Evolutionary conservation across 257 asterid genomes (phyloP), one percentile per base, ranked within the genome.

Genomic region (Solanum tarapatanum): DNA sequence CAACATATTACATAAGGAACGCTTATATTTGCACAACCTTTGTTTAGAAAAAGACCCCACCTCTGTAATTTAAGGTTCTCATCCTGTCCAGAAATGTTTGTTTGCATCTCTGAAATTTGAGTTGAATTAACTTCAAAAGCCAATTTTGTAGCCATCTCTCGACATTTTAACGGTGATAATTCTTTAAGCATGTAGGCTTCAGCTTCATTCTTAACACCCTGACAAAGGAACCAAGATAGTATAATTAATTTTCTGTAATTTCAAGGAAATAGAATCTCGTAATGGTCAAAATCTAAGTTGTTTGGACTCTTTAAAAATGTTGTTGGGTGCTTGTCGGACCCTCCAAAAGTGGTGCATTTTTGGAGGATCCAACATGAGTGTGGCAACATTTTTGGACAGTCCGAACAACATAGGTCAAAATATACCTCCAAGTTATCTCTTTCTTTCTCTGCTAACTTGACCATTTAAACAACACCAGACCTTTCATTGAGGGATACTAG

Each of bases 111-210:
- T 33, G 83, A 88, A 33, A 92, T 86, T 89, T 93, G 92, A 51
- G 94, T 68, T 74, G 90, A 88, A 86, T 93, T 95, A 11, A 92
- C 94, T 90, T 95, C 97, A 85, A 94, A 94, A 86, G 97, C 96
- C 30, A 95, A 90, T 41, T 89, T 92, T 66, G 99, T 91, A 83
- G 97, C 96, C 92, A 93, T 97, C 88, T 95, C 99, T 94, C 95
- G 94, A 98, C 99, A 97, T 91, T 94, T 94, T 74, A 97, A 87
- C 68, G 92, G 92, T 9, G 96, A 94, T 85, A 94, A 87, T 86
- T 95, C 99, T 87, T 95, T 97, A 82, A 97, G 98, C 99, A 97
- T 95, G 94, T 93, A 97, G 74, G 89, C 96, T 89, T 97, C 99
- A 66, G 98, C 99, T 91, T 95, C 98, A 86, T 97, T 94, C 92